A percentile compares a stretch with the other conserved stretches of the same genome.
Evolutionary conservation across 192 early-diverging fungal species (phyloP).

Genomic region (Coemansia sp.): DNA sequence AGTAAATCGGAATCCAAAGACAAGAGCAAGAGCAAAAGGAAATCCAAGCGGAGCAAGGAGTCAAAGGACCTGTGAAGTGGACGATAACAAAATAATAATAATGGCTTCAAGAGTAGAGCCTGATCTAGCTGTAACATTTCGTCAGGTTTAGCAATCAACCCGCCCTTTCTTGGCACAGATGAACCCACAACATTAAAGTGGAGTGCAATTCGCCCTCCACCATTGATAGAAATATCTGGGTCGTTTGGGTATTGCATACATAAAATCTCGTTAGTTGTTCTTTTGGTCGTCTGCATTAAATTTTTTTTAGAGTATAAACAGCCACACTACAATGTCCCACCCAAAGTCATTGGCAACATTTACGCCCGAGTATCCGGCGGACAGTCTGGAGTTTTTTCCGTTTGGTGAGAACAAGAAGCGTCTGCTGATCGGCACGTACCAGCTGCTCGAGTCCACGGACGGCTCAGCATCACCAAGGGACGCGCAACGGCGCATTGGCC

Average conservation of each 20-base stretch:
- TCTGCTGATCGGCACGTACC: constrained; percentile 72
- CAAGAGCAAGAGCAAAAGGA: constrained; percentile 14
- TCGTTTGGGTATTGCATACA: too few relatives aligned
- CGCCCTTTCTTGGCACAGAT: too few relatives aligned
- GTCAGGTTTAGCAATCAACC: too few relatives aligned
- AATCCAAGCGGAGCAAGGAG: not conserved
- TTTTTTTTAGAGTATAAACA: not conserved
- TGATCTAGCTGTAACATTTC: too few relatives aligned
- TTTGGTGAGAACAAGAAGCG: constrained; percentile 47
- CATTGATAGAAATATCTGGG: too few relatives aligned
- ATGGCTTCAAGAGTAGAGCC: not conserved
- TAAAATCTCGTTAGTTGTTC: too few relatives aligned
- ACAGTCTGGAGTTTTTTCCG: constrained; percentile 73
- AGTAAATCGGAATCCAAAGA: constrained; percentile 9
- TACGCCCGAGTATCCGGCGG: constrained; percentile 69
- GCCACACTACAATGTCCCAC: not conserved
- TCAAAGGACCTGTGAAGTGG: not conserved
- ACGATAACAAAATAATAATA: not conserved
- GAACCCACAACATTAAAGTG: too few relatives aligned
- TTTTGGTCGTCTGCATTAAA: too few relatives aligned
- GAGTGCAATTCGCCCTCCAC: too few relatives aligned
- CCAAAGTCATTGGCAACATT: constrained; percentile 53
- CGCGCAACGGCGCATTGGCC: constrained; percentile 60
- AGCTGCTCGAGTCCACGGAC: constrained; percentile 47
- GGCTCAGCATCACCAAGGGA: constrained; percentile 15